Evolutionary conservation across 2,329 filamentous ascomycete genomes (phyloP), one percentile per base, ranked within the genome.

Genomic region (Penicillium sp.): DNA sequence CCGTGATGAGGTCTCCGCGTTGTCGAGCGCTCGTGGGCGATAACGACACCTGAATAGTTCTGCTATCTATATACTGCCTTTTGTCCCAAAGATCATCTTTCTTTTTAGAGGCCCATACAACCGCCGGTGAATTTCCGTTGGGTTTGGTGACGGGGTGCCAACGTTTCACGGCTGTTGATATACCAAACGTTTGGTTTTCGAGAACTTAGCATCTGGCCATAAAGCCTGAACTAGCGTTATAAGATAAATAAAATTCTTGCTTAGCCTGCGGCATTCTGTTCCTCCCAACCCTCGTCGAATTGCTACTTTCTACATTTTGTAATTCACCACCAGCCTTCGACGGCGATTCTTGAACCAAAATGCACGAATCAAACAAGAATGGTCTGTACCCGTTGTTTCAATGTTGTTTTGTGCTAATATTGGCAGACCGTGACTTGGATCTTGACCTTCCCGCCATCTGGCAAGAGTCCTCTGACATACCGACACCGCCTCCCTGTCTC

Each of bases 401-500:
- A 12, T 50, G 3, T 27, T 19, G 5, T n/a, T n/a, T 33, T 10
- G 19, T n/a, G 27, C 38, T 51, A 33, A 42, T 1, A n/a, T 42
- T 51, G 4, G 48, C 4, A 57, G 49, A 57, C 33, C 36, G 10
- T 25, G 21, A 49, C 27, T 19, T 19, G 1, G n/a, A 19, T 38
- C n/a, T 38, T 9, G n/a, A 38, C 4, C 36, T 19, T 19, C 36
- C 49, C 38, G 29, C 49, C 17, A 44, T 49, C 55, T 54, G 31
- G 36, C 31, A 52, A 31, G 43, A 49, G 38, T 53, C 4, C 27
- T 53, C 55, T 45, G 33, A 44, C 21, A 49, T 49, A 53, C 44
- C 23, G 23, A 49, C 38, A 49, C 42, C 33, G 10, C 55, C 55
- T 21, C 49, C 55, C 13, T 53, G 25, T 53, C 55, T 58, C 31